Evolutionary conservation across 2,329 filamentous ascomycete species (phyloP), one percentile per base, ranked within the genome.

Genomic region (Pseudocercospora pini-densiflorae): DNA sequence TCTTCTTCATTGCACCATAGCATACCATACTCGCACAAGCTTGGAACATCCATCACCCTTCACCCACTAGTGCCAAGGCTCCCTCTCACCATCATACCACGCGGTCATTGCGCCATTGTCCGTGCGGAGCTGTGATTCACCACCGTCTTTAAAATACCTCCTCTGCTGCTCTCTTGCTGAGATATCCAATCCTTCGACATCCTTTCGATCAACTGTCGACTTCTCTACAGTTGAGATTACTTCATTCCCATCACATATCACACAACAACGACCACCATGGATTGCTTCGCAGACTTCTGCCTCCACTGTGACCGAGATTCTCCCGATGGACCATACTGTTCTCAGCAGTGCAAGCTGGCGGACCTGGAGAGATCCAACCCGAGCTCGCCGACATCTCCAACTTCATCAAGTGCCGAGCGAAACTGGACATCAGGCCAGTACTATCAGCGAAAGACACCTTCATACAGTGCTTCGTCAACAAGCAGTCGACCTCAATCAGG

Each of bases 291-390:
- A 80, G 91, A 96, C 81, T 97, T 92, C 87, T 97, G 94, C 86
- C 89, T 97, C 75, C 89, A 91, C 84, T 97, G 94, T 85, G 94
- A 97, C 83, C 91, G 91, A 82, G 92, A 96, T 82, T 93, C 91
- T 67, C 87, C 92, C 71, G 90, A 90, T 65, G 89, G 89, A 68
- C 89, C 92, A 72, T 97, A 97, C 86, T 97, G 94, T 86, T 97
- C 93, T 59, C 93, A 97, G 82, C 88, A 92, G 45, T 97, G 94
- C 86, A 89, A 93, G 72, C 85, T 97, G 51, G 91, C 92, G 71
- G 94, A 97, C 81, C 89, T 95, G 74, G 93, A 97, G 80, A 89
- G 89, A 80, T 78, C 78, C 43, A 77, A 77, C 57, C 75, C 80
- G 33, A 72, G 73, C 47, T 78, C 89, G 4, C 83, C 86, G 59